Evolutionary conservation across 2,329 filamentous ascomycete species (phyloP), one percentile per base, ranked within the genome.

Genomic region (Fusarium sp.): DNA sequence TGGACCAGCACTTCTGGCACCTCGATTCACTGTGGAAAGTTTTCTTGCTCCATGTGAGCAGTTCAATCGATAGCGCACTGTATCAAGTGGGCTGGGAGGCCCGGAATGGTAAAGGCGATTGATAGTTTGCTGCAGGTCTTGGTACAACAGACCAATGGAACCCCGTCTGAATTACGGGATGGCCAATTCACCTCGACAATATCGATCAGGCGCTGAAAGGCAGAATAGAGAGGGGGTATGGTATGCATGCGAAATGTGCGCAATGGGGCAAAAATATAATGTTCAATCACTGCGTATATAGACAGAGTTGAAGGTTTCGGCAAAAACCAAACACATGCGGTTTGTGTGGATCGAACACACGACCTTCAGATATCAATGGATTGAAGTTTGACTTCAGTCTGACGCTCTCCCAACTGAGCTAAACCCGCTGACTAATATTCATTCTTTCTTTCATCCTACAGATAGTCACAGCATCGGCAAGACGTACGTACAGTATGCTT

Each of bases 331-430:
- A 0, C 1, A 7, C 4, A 18, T 60, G 56, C 56, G 56, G 56
- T 52, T 60, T 60, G 35, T 60, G 56, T 60, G 56, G 56, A 60
- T 60, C 45, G 56, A 59, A 45, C 44, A 45, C 44, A 45, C 44
- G 44, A 45, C 44, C 44, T 45, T 45, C 44, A 45, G 44, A 45
- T 59, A 59, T 33, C 56, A 31, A 27, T 49, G 16, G 44, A 52
- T 33, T 59, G 27, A 59, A 59, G 56, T 52, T 59, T 52, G 18
- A 21, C 56, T 59, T 59, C 56, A 59, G 56, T 59, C 56, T 59
- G 56, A 60, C 56, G 56, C 56, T 60, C 56, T 60, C 56, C 56
- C 60, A 63, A 63, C 60, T 63, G 60, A 63, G 60, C 60, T 63
- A 63, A 63, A 63, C 61, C 61, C 61, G 61, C 61, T 61, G 44